Evolutionary conservation across 2,329 filamentous ascomycete genomes (phyloP).

Genomic region (Stachybotrys chlorohalonatus): DNA sequence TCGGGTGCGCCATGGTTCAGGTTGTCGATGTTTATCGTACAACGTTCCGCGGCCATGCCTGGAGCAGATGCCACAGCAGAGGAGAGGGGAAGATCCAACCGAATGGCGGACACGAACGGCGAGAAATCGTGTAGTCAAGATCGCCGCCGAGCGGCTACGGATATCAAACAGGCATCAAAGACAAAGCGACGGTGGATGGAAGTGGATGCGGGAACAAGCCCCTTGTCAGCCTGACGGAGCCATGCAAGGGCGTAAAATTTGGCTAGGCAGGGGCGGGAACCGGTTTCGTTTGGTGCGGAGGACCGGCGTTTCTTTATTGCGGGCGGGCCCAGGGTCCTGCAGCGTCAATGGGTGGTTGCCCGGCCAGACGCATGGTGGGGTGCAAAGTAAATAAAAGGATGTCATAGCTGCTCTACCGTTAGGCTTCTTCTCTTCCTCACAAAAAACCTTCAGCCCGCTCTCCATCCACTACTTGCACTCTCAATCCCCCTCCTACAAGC

Average conservation of each 20-base stretch:
- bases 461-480: conserved; percentile 11
- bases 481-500: background rate
- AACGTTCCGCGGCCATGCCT: background rate
- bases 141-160: background rate
- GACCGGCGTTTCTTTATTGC: background rate
- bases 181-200: background rate
- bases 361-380: conserved; percentile 23
- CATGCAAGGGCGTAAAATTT: background rate
- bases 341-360: conserved; percentile 16
- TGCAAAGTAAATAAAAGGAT: conserved; percentile 38
- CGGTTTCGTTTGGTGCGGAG: background rate
- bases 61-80: background rate
- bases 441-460: conserved; percentile 13
- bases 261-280: background rate
- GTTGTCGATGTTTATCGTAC: conserved; percentile 6
- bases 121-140: background rate
- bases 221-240: background rate
- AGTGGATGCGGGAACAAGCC: background rate
- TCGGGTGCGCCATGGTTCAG: conserved; percentile 33
- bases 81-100: background rate
- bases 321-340: background rate
- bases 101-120: background rate
- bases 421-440: conserved; percentile 13
- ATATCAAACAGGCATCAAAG: background rate
- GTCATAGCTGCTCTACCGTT: conserved; percentile 9